These are phyloP conservation scores for Myotisia sp. DNA, from an alignment of 2,329 filamentous ascomycete genomes.

Conservation along the genomic window DNA sequence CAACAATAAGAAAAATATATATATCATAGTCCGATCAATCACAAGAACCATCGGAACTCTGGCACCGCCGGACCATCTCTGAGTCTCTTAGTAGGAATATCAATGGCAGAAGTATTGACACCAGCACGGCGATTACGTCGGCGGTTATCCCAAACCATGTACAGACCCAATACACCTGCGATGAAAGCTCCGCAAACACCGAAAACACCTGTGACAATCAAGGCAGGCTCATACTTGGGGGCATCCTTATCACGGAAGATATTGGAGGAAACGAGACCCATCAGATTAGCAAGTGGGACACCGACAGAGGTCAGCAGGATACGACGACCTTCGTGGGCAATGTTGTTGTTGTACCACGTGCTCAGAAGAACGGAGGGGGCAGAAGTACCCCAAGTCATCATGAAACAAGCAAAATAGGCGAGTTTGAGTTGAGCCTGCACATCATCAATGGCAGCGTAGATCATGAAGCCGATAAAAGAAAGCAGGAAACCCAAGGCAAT, in stretches of 20 bases:
- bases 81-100: constrained; percentile 44
- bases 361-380: constrained; percentile 57
- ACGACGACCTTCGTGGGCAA: constrained; percentile 60
- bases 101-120: constrained; percentile 39
- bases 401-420: constrained; percentile 63
- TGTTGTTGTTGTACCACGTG: constrained; percentile 70
- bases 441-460: constrained; percentile 56
- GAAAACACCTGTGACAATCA: constrained; percentile 50
- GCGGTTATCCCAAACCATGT: constrained; percentile 52
- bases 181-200: constrained; percentile 45
- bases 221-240: constrained; percentile 52
- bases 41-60: constrained; percentile 46
- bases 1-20: not conserved
- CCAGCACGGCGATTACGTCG: constrained; percentile 45
- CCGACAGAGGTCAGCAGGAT: constrained; percentile 56
- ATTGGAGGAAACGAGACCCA: constrained; percentile 57
- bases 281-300: constrained; percentile 61
- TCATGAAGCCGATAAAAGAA: constrained; percentile 64
- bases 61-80: constrained; percentile 39
- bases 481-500: constrained; percentile 59
- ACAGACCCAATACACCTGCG: constrained; percentile 43
- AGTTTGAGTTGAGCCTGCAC: constrained; percentile 44
- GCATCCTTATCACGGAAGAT: constrained; percentile 51
- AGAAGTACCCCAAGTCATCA: constrained; percentile 70
- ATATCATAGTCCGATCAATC: no score